Base-by-base conservation (phyloP, 352 stramenopile species). In the Phytopythium vexans region DNA sequence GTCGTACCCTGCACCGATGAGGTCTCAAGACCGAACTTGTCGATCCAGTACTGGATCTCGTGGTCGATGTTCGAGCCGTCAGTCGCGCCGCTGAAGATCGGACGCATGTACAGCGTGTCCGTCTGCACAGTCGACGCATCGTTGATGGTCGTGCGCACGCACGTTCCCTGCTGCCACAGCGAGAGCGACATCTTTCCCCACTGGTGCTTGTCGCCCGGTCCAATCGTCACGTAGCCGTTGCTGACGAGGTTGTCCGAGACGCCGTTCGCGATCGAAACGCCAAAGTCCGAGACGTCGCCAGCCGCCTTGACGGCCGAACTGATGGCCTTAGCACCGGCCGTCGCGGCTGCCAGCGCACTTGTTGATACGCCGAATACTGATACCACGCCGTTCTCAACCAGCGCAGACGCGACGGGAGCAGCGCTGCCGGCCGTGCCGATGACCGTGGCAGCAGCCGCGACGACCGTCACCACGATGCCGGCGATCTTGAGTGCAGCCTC, bases 21-120 rank as follows among this genome's bases (percentile, higher is more conserved):
- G 11, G 56, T 62, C 50, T 80, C 67, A 0, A 67, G 62, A 9
- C 65, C 70, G 35, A 62, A 70, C 58, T 72, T 81, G 48, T 82
- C 55, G 50, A 82, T 65, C 69, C 74, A 81, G 44, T 49, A 72
- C 58, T 81, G 66, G 45, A 82, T 79, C 32, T 74, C 49, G 54
- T 84, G 68, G 34, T 67, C 62, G 38, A 69, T 60, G 56, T 75
- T 75, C 4, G 60, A 75, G 40, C 68, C 68, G 59, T 70, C 60
- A 5, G 64, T 68, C 38, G 63, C 54, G 16, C 71, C 68, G 34
- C 68, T 77, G 65, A 84, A 84, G 64, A 81, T 81, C 16, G 68
- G 70, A 44, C 68, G 68, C 70, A 77, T 78, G 66, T 79, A 79
- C 8, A 79, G 14, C 41, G 65, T 75, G 44, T 72, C 59, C 6